Conservation (phyloP, 305 asterid species). For the Fraxinus albicans region DNA sequence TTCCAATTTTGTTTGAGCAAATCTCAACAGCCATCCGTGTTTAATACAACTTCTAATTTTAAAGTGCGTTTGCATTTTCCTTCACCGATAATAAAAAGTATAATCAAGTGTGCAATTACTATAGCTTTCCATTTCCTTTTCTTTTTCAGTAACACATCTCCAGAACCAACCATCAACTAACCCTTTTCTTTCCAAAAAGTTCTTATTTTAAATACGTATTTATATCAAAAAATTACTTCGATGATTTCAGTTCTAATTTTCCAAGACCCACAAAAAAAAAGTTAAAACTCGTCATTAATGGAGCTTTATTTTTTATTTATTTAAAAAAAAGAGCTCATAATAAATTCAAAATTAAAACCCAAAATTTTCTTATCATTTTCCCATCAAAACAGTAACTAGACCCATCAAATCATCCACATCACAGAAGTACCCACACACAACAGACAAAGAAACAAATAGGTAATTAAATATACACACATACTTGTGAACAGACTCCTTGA, state of each 20-base stretch:
- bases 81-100: constrained; percentile 2
- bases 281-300: constrained; percentile 20
- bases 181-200: not conserved
- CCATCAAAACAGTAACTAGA: constrained; percentile 6
- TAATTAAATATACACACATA: constrained; percentile 19
- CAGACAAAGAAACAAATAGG: not conserved
- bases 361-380: constrained; percentile 18
- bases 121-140: constrained; percentile 15
- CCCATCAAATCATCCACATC: constrained; percentile 20
- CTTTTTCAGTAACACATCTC: not conserved
- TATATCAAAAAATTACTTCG: constrained; percentile 4
- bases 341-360: constrained; percentile 23
- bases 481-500: constrained; percentile 96
- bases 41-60: constrained; percentile 4
- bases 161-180: constrained; percentile 2
- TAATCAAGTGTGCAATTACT: not conserved
- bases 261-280: not conserved
- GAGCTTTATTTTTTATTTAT: not conserved
- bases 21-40: not conserved
- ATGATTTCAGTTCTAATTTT: constrained; percentile 12
- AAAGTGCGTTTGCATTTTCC: not conserved
- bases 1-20: not conserved
- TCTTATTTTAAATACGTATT: not conserved
- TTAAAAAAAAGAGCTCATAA: not conserved
- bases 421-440: constrained; percentile 17